These are phyloP conservation scores for Penicillium macrosclerotiorum DNA, from an alignment of 495 filamentous ascomycete genomes.

Conservation along the genomic window DNA sequence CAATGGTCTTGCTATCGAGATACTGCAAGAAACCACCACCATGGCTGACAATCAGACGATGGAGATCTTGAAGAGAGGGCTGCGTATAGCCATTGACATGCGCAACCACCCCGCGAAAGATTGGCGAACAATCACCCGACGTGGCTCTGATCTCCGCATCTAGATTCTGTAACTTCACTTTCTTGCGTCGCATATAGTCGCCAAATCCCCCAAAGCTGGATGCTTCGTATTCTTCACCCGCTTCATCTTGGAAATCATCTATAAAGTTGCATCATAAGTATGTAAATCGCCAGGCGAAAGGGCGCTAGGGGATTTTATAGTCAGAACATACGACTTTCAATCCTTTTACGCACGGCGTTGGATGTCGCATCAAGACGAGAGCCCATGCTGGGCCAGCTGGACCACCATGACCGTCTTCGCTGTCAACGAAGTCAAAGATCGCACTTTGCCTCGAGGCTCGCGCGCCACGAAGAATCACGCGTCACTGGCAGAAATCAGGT, in stretches of 20 bases:
- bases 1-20: constrained; percentile 87
- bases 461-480: constrained; percentile 16
- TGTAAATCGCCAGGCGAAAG: neutral
- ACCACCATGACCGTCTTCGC: constrained; percentile 21
- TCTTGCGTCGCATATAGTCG: constrained; percentile 92
- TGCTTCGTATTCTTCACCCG: constrained; percentile 85
- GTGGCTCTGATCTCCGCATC: constrained; percentile 75
- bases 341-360: constrained; percentile 74
- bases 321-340: constrained; percentile 60
- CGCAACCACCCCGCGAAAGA: constrained; percentile 86
- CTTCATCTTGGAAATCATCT: constrained; percentile 66
- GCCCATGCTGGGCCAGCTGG: constrained; percentile 61
- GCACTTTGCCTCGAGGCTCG: constrained; percentile 2
- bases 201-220: constrained; percentile 85
- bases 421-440: neutral
- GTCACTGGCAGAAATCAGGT: constrained; percentile 22
- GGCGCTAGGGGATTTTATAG: neutral
- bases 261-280: constrained; percentile 15
- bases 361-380: constrained; percentile 76
- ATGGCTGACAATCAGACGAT: constrained; percentile 80
- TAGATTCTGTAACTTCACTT: constrained; percentile 91
- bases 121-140: constrained; percentile 65
- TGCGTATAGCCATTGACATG: constrained; percentile 94
- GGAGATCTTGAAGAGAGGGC: constrained; percentile 82
- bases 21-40: constrained; percentile 94